These are phyloP conservation scores for Xylaria arbuscula DNA, from an alignment of 2,329 filamentous ascomycete species.

Conservation along the genomic window DNA sequence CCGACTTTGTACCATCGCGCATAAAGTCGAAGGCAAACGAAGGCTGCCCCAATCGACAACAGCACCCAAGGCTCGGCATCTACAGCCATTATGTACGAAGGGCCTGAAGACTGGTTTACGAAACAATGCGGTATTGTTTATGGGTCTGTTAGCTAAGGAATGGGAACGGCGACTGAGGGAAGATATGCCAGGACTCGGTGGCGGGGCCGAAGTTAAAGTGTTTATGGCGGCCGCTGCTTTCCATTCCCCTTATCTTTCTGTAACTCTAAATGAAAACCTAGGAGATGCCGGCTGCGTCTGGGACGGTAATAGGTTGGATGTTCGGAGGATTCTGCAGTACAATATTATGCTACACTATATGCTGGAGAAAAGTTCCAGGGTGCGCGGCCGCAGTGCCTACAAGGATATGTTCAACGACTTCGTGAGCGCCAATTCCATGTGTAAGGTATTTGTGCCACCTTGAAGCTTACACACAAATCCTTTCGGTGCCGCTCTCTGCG, in stretches of 20 bases:
- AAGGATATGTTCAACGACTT: not conserved
- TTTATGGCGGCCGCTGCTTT: not conserved
- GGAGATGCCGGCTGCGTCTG: not conserved
- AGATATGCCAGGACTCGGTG: not conserved
- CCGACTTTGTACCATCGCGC: constrained; percentile 41
- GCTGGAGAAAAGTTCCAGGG: not conserved
- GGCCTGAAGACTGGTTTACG: not conserved
- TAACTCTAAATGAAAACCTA: not conserved
- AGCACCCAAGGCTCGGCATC: constrained; percentile 24
- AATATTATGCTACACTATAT: not conserved
- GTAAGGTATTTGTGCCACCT: not conserved
- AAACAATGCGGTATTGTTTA: not conserved
- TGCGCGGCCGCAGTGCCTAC: not conserved
- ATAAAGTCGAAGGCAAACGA: constrained; percentile 38
- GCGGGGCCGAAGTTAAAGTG: constrained; percentile 4
- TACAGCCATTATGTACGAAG: constrained; percentile 3
- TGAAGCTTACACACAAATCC: too few species aligned
- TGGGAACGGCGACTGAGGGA: not conserved
- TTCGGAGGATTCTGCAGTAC: not conserved
- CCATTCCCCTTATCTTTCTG: not conserved
- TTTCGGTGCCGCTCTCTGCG: not conserved
- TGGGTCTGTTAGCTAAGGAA: not conserved
- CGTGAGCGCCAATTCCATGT: not conserved
- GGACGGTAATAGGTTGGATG: not conserved
- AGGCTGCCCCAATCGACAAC: constrained; percentile 28